Evolutionary conservation across 805 yeast species (phyloP).

Genomic region (Lipomyces kockii): DNA sequence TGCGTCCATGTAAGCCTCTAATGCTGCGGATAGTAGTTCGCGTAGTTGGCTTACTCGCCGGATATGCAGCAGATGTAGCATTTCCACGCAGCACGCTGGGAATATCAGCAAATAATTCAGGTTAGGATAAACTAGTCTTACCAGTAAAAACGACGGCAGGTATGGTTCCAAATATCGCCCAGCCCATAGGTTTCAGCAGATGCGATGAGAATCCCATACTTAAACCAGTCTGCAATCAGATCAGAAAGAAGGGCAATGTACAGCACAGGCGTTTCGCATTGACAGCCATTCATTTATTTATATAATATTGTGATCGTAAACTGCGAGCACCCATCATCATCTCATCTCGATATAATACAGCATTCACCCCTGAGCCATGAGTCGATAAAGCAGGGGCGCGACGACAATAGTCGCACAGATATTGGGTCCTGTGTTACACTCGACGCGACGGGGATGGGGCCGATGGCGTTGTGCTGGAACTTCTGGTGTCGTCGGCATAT

Average conservation of each 20-base stretch:
- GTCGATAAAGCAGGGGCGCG: not conserved
- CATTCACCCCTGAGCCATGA: not conserved
- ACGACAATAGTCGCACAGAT: not conserved
- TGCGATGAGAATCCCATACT: not conserved
- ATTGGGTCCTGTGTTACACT: not conserved
- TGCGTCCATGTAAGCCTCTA: not conserved
- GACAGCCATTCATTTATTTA: not conserved
- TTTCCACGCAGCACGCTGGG: not conserved
- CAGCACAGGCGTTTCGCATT: not conserved
- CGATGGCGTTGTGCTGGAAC: not conserved
- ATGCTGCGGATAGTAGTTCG: not conserved
- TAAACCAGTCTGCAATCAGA: not conserved
- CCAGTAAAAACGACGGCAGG: not conserved
- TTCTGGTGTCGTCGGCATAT: not conserved
- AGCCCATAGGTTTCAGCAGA: not conserved
- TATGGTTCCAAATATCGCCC: not conserved
- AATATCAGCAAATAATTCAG: not conserved
- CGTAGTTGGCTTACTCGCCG: not conserved
- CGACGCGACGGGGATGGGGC: not conserved
- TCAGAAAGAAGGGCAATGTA: not conserved
- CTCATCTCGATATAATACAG: not conserved
- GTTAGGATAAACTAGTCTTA: not conserved
- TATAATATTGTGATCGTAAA: not conserved
- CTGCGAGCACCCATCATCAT: too few relatives aligned
- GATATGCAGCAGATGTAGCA: not conserved